Evolutionary conservation across 2,329 filamentous ascomycete genomes (phyloP).

Genomic region (Colletotrichum neosansevieriae): DNA sequence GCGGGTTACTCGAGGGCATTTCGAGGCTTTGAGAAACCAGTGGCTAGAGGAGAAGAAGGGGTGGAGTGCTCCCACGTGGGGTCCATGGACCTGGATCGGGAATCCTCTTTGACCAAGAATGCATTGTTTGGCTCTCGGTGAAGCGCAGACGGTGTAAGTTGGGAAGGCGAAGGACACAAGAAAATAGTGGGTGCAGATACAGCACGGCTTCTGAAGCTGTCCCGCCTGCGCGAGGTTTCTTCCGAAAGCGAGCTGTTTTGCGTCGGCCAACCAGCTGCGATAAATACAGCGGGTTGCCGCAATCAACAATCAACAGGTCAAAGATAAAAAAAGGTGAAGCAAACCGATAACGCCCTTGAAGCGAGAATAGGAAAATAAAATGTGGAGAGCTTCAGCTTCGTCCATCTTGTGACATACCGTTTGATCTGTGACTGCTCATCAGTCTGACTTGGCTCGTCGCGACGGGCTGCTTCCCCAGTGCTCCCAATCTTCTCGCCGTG

Average conservation of each 20-base stretch:
- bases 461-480: conserved; percentile 16
- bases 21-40: background rate
- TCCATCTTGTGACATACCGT: conserved; percentile 26
- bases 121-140: conserved; percentile 29
- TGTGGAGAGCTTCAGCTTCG: conserved; percentile 23
- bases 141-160: conserved; percentile 14
- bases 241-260: conserved; percentile 5
- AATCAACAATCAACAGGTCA: background rate
- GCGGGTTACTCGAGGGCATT: conserved; percentile 18
- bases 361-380: conserved; percentile 4
- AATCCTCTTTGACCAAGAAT: conserved; percentile 18
- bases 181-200: background rate
- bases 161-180: background rate
- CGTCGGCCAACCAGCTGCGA: conserved; percentile 7
- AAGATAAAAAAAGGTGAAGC: background rate
- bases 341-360: conserved; percentile 7
- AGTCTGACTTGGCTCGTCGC: conserved; percentile 24
- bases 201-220: conserved; percentile 12
- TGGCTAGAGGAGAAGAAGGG: background rate
- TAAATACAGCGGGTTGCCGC: background rate
- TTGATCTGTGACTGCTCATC: conserved; percentile 33
- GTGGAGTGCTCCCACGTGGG: conserved; percentile 32
- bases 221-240: background rate
- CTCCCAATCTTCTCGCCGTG: conserved; percentile 25
- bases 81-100: conserved; percentile 10